Base-by-base conservation (phyloP, 305 asterid species). In the Rubia tinctorum region DNA sequence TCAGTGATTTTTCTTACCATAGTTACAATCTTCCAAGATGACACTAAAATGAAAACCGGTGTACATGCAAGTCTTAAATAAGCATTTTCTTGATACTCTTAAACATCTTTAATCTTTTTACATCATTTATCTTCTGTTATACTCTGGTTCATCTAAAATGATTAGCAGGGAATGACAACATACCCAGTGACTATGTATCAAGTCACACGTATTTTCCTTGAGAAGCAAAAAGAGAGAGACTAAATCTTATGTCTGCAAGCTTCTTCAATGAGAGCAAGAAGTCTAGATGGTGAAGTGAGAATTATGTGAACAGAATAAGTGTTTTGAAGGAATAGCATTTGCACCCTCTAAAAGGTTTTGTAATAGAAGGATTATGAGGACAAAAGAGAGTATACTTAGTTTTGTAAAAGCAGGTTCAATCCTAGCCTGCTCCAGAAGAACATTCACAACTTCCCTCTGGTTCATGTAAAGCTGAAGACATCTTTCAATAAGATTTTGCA, bases 381-480 rank as follows among this genome's bases (percentile, higher is more conserved):
- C 60, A 45, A 67, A 68, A 8, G 13, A 11, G 49, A 73, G 71
- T 27, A 67, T 91, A 91, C 98, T 96, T 65, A 93, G 92, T 82
- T 91, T 95, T 6, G 98, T 93, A 84, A 91, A 93, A 68, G 89
- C 91, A 51, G 97, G 97, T 84, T 93, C 97, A 30, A 93, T 89
- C 78, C 89, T 89, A 66, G 96, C 98, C 78, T 87, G 91, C 76
- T 85, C 85, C 64, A 87, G 84, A 78, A 91, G 85, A 71, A 96
- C 87, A 79, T 72, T 86, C 75, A 88, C 89, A 43, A 87, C 97
- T 84, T 93, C 97, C 73, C 73, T 84, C 83, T 85, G 90, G 76
- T 86, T 88, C 98, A 91, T 93, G 89, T 93, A 93, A 74, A 91
- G 97, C 82, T 93, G 98, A 80, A 93, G 97, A 81, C 98, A 93